Base-by-base conservation (phyloP, 805 yeast species). In the Saturnispora sekii region DNA sequence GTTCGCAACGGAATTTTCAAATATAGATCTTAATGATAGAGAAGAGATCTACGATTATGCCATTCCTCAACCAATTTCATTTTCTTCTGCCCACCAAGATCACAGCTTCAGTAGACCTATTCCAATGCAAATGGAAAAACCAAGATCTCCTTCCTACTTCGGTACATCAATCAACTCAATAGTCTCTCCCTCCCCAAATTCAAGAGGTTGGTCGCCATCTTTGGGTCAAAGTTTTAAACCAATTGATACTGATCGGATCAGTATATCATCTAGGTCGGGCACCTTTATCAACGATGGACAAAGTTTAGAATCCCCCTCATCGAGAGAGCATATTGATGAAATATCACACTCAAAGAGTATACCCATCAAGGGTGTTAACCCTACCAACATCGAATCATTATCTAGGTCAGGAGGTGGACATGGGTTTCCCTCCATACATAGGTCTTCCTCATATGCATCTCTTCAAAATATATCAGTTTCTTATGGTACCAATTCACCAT, bases 381-480 rank as follows among this genome's bases (percentile, higher is more conserved):
- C 50, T 6, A 45, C 48, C 3, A 50, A 36, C 18, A 55, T 49
- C 12, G 51, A 44, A 14, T 50, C 59, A 4, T 56, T 55, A 38
- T 41, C 56, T 11, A 48, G 50, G 10, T 32, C 49, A 11, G 14
- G 26, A 21, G 10, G 12, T 21, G 17, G 21, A 8, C 37, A 28
- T 14, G 10, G 10, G 4, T 50, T 50, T 14, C 53, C 62, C 8
- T 49, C 48, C 11, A 30, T 61, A 1, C 54, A 54, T 9, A 48
- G 61, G 15, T 52, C 62, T 9, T 58, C 65, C 2, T 61, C 67
- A 3, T 62, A 63, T 37, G 61, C 62, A 2, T 64, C 69, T 8
- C 51, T 64, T 18, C 67, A 63, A 47, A 56, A 55, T 44, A 43
- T 64, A 32, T 64, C 67, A 11, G 53, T 65, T 12, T 68, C 75